phyloP scores from a whole-genome alignment of 495 filamentous ascomycete species.

The Neurospora pannonica region DNA sequence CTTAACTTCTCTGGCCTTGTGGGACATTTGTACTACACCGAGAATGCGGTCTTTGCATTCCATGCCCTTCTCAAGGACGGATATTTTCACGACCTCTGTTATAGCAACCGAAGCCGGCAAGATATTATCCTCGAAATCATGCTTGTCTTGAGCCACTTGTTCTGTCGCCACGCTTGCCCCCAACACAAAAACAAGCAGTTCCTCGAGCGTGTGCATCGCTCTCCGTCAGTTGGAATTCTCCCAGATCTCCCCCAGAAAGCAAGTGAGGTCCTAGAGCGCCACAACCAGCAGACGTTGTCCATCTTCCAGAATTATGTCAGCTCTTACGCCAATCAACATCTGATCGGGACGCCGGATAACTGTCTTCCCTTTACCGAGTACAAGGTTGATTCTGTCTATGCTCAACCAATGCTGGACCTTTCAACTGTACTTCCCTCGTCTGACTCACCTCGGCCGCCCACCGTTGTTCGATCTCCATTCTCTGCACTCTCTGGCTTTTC shows the following conservation, averaged over 20 bases:
- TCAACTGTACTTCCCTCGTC: background rate
- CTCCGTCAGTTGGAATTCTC: conserved; percentile 51
- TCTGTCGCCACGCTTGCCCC: conserved; percentile 25
- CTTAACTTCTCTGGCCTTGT: conserved; percentile 60
- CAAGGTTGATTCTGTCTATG: background rate
- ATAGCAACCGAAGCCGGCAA: conserved; percentile 28
- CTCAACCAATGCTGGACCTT: background rate
- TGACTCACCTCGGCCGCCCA: background rate
- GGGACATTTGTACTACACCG: conserved; percentile 63
- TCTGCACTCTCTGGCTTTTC: conserved; percentile 58
- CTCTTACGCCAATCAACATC: conserved; percentile 56
- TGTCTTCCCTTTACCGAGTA: conserved; percentile 48
- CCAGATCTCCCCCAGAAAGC: conserved; percentile 51
- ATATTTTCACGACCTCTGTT: conserved; percentile 56
- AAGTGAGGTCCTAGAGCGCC: conserved; percentile 41
- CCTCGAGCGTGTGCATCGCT: conserved; percentile 33
- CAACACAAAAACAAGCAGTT: conserved; percentile 10
- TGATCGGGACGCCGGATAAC: conserved; percentile 36
- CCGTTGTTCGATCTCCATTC: conserved; percentile 51
- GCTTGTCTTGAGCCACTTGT: conserved; percentile 59
- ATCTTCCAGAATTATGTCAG: conserved; percentile 59
- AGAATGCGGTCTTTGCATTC: conserved; percentile 61
- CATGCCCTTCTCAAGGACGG: conserved; percentile 59
- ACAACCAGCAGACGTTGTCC: conserved; percentile 52
- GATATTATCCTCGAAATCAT: conserved; percentile 39